These are phyloP conservation scores for Metschnikowia arizonensis DNA, from an alignment of 805 yeast species.

Conservation along the genomic window DNA sequence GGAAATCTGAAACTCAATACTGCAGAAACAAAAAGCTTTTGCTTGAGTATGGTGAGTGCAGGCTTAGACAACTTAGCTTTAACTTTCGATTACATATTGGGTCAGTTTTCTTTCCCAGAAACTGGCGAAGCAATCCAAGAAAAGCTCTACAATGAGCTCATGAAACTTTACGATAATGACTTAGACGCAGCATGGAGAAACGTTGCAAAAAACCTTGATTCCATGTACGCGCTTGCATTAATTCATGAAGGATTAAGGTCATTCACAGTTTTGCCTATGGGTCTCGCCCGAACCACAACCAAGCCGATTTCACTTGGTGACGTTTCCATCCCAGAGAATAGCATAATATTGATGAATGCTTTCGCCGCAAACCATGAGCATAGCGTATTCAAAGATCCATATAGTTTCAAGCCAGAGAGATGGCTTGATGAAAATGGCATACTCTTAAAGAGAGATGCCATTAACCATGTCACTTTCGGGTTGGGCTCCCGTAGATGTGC, in stretches of 20 bases:
- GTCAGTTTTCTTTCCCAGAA: conserved; percentile 48
- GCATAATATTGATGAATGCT: conserved; percentile 60
- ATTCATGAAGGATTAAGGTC: conserved; percentile 59
- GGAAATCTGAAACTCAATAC: conserved; percentile 28
- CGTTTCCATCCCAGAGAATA: conserved; percentile 48
- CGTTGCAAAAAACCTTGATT: conserved; percentile 27
- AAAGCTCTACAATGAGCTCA: conserved; percentile 32
- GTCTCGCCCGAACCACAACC: conserved; percentile 61
- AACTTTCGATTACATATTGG: conserved; percentile 56
- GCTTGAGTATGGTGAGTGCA: conserved; percentile 75
- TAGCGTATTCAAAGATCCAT: conserved; percentile 39
- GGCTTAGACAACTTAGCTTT: conserved; percentile 72
- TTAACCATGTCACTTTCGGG: conserved; percentile 58
- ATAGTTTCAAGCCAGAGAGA: conserved; percentile 49
- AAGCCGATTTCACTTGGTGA: conserved; percentile 41
- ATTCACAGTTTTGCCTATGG: conserved; percentile 63
- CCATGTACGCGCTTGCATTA: conserved; percentile 54
- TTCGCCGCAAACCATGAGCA: conserved; percentile 69
- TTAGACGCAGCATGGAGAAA: conserved; percentile 23
- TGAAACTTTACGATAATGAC: conserved; percentile 2
- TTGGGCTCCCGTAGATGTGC: conserved; percentile 71
- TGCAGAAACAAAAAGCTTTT: conserved; percentile 55
- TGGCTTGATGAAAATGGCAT: conserved; percentile 37
- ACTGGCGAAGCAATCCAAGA: conserved; percentile 40
- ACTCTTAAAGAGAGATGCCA: conserved; percentile 11